Percentiles rank a stretch among this genome's conserved stretches.
phyloP scores from a whole-genome alignment of 441 rosid species.

The Syzygium syzygioides region DNA sequence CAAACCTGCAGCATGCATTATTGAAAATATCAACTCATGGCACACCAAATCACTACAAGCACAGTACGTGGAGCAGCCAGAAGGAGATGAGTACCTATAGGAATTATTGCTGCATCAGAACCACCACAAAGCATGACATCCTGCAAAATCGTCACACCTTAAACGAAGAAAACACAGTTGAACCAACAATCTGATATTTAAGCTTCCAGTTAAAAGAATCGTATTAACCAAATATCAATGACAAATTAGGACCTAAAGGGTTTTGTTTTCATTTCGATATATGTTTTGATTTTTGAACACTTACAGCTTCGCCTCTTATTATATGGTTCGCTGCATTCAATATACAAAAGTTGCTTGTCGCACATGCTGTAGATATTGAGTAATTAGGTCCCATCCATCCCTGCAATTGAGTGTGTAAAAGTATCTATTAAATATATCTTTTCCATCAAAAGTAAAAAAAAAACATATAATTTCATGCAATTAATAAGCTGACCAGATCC shows the following conservation, averaged over 20 bases:
- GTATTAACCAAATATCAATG: background rate
- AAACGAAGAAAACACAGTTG: background rate
- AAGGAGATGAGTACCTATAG: conserved; percentile 53
- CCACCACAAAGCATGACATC: conserved; percentile 98
- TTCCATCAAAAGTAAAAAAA: background rate
- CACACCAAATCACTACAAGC: conserved; percentile 3
- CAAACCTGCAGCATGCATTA: conserved; percentile 52
- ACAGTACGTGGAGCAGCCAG: background rate
- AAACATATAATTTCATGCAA: conserved; percentile 3
- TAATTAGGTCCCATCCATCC: conserved; percentile 99
- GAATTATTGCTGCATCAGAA: conserved; percentile 87
- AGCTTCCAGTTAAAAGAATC: background rate
- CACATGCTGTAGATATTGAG: conserved; percentile 95
- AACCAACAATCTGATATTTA: background rate
- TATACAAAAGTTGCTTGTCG: conserved; percentile 93
- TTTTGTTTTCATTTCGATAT: background rate
- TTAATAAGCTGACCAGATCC: conserved; percentile 64
- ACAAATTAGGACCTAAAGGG: background rate
- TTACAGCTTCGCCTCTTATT: conserved; percentile 93
- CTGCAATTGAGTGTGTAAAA: conserved; percentile 26
- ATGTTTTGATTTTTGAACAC: conserved; percentile 25
- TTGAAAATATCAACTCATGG: background rate
- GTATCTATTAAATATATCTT: background rate
- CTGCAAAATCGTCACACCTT: conserved; percentile 35
- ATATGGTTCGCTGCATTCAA: conserved; percentile 91